Conservation (phyloP, 2,329 filamentous ascomycete species). For the Ramichloridium luteum region DNA sequence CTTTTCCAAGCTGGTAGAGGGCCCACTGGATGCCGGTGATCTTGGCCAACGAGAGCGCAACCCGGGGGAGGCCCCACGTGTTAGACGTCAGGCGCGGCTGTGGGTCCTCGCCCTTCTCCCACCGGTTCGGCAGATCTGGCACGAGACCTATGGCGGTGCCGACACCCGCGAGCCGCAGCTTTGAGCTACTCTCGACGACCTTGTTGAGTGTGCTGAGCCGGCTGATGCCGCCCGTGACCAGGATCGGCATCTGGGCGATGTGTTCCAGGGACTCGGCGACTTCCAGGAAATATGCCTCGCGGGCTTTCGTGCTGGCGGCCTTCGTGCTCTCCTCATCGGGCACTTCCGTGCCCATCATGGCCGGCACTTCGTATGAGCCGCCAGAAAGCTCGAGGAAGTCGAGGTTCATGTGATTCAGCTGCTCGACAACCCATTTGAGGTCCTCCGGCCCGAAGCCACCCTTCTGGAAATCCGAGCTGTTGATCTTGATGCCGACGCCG, state of each 20-base stretch:
- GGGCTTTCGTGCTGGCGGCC: constrained; percentile 5
- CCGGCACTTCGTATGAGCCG: constrained; percentile 7
- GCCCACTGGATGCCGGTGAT: constrained; percentile 8
- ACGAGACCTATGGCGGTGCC: constrained; percentile 8
- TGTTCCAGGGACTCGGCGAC: constrained; percentile 6
- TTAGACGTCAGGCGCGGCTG: background rate
- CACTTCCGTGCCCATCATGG: constrained; percentile 6
- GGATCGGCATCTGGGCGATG: constrained; percentile 7
- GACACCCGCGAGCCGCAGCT: constrained; percentile 6
- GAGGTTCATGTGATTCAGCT: constrained; percentile 7
- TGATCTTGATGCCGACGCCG: constrained; percentile 12
- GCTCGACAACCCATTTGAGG: constrained; percentile 6
- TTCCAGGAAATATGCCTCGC: constrained; percentile 11
- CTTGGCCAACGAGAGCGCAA: constrained; percentile 1
- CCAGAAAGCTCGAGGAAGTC: constrained; percentile 13
- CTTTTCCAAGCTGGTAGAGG: constrained; percentile 4
- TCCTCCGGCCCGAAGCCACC: constrained; percentile 9
- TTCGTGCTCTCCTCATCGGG: constrained; percentile 1
- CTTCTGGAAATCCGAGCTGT: constrained; percentile 8
- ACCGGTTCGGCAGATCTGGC: constrained; percentile 9
- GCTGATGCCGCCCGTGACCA: constrained; percentile 11
- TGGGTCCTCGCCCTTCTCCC: constrained; percentile 7
- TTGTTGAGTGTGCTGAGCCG: constrained; percentile 5
- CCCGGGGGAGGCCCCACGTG: constrained; percentile 5
- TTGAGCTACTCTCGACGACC: constrained; percentile 4